Evolutionary conservation across 768 basidiomycete genomes (phyloP).

Genomic region (Suillus subaureus): DNA sequence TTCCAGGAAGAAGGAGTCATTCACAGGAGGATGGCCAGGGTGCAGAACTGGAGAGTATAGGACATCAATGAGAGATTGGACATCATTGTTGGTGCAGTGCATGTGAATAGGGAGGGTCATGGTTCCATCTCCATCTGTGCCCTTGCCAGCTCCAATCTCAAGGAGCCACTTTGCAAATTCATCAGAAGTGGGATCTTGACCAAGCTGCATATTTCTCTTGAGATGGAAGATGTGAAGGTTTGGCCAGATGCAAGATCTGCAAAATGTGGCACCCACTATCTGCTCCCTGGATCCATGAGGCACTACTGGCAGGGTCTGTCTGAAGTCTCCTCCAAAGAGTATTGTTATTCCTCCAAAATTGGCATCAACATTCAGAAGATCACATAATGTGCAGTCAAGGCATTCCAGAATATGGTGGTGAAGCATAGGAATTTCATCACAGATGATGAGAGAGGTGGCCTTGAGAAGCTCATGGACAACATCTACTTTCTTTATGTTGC

Average conservation of each 20-base stretch:
- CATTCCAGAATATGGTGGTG: too few relatives aligned
- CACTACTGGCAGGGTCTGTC: slow-evolving; percentile 49
- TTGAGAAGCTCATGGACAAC: too few relatives aligned
- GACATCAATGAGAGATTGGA: too few relatives aligned
- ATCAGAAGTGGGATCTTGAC: slow-evolving; percentile 24
- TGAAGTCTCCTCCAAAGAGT: slow-evolving; percentile 52
- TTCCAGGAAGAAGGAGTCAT: slow-evolving; percentile 31
- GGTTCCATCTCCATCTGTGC: slow-evolving; percentile 18
- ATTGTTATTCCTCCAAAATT: too few relatives aligned
- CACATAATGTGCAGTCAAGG: too few relatives aligned
- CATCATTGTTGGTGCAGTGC: slow-evolving; percentile 16
- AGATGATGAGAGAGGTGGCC: too few relatives aligned
- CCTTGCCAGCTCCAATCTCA: slow-evolving; percentile 38
- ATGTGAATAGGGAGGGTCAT: slow-evolving; percentile 31
- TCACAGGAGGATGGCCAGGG: slow-evolving; percentile 13
- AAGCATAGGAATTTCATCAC: too few relatives aligned
- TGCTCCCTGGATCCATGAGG: slow-evolving; percentile 36
- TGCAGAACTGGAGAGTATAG: slow-evolving; percentile 29
- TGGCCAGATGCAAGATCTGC: slow-evolving; percentile 41
- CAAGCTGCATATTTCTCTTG: slow-evolving; percentile 44
- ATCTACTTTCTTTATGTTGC: too few relatives aligned
- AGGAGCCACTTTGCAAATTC: slow-evolving; percentile 42
- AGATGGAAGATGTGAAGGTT: slow-evolving; percentile 36
- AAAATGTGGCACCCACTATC: slow-evolving; percentile 40
- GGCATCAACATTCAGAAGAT: too few relatives aligned